These are phyloP conservation scores for Pichia inconspicua DNA, from an alignment of 1,139 yeast species.

Conservation along the genomic window DNA sequence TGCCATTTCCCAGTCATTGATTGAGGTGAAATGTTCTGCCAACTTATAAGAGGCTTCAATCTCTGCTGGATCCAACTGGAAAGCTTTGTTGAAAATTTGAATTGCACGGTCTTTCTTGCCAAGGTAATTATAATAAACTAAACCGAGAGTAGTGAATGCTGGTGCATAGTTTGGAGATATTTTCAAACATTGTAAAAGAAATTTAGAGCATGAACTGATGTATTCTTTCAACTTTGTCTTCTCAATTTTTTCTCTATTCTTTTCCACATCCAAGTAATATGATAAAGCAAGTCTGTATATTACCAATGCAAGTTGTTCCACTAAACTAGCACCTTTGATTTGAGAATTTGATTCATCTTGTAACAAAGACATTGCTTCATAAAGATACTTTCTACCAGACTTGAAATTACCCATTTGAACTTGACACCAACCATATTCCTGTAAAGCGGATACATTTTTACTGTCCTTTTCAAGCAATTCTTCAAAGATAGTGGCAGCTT, in stretches of 20 bases:
- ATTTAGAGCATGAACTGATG: conserved; percentile 40
- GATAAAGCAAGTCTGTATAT: conserved; percentile 15
- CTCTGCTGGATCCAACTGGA: conserved; percentile 77
- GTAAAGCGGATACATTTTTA: conserved; percentile 49
- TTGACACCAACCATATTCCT: conserved; percentile 77
- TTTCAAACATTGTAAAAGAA: conserved; percentile 53
- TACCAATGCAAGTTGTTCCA: conserved; percentile 11
- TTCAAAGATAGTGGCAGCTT: conserved; percentile 51
- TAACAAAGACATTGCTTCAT: conserved; percentile 9
- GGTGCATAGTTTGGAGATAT: conserved; percentile 61
- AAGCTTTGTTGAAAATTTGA: conserved; percentile 83
- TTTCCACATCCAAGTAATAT: conserved; percentile 12
- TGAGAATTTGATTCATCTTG: conserved; percentile 4
- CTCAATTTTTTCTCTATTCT: background rate
- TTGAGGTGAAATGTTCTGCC: conserved; percentile 57
- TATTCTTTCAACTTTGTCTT: background rate
- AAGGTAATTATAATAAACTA: conserved; percentile 50
- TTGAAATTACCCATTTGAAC: conserved; percentile 45
- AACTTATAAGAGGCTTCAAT: conserved; percentile 65
- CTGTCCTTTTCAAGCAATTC: conserved; percentile 37
- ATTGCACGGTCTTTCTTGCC: conserved; percentile 63
- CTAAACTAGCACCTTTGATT: background rate
- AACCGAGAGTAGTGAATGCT: conserved; percentile 74
- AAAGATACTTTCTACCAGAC: conserved; percentile 44
- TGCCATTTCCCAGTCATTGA: conserved; percentile 79